A percentile compares a stretch with the other conserved stretches of the same genome.
phyloP scores from a whole-genome alignment of 2,329 filamentous ascomycete species.

The Aspergillus ibericus region DNA sequence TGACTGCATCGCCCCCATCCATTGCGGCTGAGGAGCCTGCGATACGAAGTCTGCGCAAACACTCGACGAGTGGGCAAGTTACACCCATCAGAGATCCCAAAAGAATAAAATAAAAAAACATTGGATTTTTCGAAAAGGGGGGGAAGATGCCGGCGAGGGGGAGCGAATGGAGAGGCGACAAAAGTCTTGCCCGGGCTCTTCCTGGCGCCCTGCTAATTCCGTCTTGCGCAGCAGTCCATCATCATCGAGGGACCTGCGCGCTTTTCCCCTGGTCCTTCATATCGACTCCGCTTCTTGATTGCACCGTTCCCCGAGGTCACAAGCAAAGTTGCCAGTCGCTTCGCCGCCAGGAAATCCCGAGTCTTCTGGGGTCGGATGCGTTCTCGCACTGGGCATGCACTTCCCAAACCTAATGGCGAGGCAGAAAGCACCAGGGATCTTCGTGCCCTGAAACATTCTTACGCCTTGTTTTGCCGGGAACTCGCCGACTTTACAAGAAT shows the following conservation, averaged over 20 bases:
- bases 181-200: slow-evolving; percentile 1
- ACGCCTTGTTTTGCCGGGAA: slow-evolving; percentile 3
- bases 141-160: neutral
- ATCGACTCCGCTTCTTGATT: neutral
- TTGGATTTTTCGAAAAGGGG: neutral
- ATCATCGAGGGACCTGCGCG: neutral
- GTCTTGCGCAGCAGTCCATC: neutral
- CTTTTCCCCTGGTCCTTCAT: slow-evolving; percentile 2
- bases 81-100: neutral
- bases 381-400: slow-evolving; percentile 1
- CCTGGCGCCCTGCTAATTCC: neutral
- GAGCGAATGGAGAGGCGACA: neutral
- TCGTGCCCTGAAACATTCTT: slow-evolving; percentile 8
- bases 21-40: slow-evolving; percentile 4
- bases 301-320: neutral
- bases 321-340: neutral
- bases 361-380: neutral
- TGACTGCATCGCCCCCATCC: slow-evolving; percentile 3
- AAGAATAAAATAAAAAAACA: no score
- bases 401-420: slow-evolving; percentile 11
- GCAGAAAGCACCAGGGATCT: slow-evolving; percentile 10
- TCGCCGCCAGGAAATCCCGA: slow-evolving; percentile 1
- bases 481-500: slow-evolving; percentile 8
- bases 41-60: neutral
- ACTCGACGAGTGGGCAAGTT: neutral